These are phyloP conservation scores for Coelastrella sp. DNA, from an alignment of 139 green algal species.

Conservation along the genomic window DNA sequence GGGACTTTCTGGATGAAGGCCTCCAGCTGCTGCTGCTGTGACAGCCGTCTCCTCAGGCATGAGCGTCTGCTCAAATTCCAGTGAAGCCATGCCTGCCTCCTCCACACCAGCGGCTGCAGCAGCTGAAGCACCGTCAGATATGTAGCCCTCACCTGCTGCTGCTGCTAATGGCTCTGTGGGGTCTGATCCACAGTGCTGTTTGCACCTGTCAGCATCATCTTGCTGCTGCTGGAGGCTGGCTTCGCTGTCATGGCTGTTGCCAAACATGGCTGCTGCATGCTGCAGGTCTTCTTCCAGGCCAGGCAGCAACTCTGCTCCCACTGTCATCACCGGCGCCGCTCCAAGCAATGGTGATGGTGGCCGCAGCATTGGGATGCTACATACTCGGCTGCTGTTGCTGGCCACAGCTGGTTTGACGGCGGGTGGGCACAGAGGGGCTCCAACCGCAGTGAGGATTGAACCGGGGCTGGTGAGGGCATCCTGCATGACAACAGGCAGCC, in stretches of 20 bases:
- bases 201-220: background rate
- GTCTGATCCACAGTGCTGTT: background rate
- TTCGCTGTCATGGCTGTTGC: background rate
- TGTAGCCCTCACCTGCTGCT: background rate
- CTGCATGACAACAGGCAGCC: background rate
- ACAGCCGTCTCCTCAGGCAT: background rate
- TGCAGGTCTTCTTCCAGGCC: constrained; percentile 30
- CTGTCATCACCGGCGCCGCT: background rate
- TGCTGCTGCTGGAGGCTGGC: background rate
- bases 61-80: background rate
- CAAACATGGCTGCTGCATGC: constrained; percentile 39
- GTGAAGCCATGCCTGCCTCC: too few relatives aligned
- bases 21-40: background rate
- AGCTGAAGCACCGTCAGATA: background rate
- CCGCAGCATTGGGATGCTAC: background rate
- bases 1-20: constrained; percentile 16
- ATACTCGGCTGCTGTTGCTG: background rate
- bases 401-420: background rate
- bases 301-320: constrained; percentile 27
- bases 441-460: background rate
- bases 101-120: constrained; percentile 20
- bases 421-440: background rate
- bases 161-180: background rate
- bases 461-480: background rate
- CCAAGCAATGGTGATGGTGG: constrained; percentile 6